phyloP scores from a whole-genome alignment of 768 basidiomycete genomes.

The Macrolepiota fuliginosa region DNA sequence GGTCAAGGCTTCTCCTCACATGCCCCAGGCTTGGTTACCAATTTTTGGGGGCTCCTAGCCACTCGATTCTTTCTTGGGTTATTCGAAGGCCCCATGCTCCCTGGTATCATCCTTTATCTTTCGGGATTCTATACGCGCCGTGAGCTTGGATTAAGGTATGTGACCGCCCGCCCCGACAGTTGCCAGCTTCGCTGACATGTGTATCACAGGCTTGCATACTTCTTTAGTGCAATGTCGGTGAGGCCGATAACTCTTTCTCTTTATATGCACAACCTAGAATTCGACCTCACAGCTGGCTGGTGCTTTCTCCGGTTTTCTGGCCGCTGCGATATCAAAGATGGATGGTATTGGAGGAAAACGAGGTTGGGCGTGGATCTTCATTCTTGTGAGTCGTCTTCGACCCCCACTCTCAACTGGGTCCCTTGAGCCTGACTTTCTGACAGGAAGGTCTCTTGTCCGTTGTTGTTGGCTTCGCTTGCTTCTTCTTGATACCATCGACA shows the following conservation, averaged over 20 bases:
- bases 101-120: conserved; percentile 36
- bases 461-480: conserved; percentile 38
- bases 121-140: conserved; percentile 31
- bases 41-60: conserved; percentile 42
- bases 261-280: not conserved
- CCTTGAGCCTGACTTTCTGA: not conserved
- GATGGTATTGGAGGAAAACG: conserved; percentile 38
- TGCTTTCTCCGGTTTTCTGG: conserved; percentile 59
- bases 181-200: not conserved
- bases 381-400: conserved; percentile 39
- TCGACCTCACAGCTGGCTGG: conserved; percentile 28
- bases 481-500: conserved; percentile 39
- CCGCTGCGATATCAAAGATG: conserved; percentile 50
- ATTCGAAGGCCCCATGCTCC: conserved; percentile 44
- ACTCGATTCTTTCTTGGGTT: conserved; percentile 52
- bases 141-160: conserved; percentile 24
- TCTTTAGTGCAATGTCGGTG: conserved; percentile 36
- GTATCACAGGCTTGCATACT: conserved; percentile 32
- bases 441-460: conserved; percentile 43
- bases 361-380: conserved; percentile 65
- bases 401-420: conserved; percentile 25
- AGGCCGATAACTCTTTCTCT: not conserved
- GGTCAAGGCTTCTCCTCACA: not conserved
- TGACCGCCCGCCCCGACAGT: not conserved
- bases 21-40: conserved; percentile 37